Base-by-base conservation (phyloP, 1,139 yeast species). In the Saccharomyces hybrid region DNA sequence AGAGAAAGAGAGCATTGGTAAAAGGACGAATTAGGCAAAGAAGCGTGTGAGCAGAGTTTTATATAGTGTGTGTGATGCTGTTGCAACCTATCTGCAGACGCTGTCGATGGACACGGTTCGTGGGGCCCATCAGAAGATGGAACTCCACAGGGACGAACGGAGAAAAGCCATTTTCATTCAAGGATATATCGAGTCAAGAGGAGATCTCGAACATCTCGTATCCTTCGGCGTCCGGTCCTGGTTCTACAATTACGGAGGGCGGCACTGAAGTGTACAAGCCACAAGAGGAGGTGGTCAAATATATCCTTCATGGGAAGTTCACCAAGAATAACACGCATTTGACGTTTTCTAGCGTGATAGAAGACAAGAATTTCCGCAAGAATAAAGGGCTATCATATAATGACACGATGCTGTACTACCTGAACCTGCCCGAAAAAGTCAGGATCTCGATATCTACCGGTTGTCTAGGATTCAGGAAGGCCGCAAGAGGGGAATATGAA, bases 401-500 rank as follows among this genome's bases (percentile, higher is more conserved):
- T 67, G 89, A 89, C 54, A 79, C 85, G 70, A 87, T 88, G 54
- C 77, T 89, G 56, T 88, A 89, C 70, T 84, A 85, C 71, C 76
- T 89, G 64, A 83, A 86, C 61, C 81, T 91, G 54, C 95, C 90
- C 31, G 95, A 90, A 70, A 86, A 82, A 60, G 84, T 86, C 48
- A 78, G 81, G 62, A 70, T 85, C 53, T 81, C 85, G 47, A 74
- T 88, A 52, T 78, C 86, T 26, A 85, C 91, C 0, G 95, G 95
- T 52, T 80, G 79, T 66, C 73, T 86, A 56, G 95, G 95, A 5
- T 86, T 86, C 72, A 79, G 88, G 66, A 85, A 86, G 67, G 80
- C 88, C 8, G 87, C 86, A 56, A 80, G 97, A 73, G 88, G 95
- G 53, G 96, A 90, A 70, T 88, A 88, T 67, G 98, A 91, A 73